phyloP scores from a whole-genome alignment of 192 early-diverging fungal genomes.

The Podila clonocystis region DNA sequence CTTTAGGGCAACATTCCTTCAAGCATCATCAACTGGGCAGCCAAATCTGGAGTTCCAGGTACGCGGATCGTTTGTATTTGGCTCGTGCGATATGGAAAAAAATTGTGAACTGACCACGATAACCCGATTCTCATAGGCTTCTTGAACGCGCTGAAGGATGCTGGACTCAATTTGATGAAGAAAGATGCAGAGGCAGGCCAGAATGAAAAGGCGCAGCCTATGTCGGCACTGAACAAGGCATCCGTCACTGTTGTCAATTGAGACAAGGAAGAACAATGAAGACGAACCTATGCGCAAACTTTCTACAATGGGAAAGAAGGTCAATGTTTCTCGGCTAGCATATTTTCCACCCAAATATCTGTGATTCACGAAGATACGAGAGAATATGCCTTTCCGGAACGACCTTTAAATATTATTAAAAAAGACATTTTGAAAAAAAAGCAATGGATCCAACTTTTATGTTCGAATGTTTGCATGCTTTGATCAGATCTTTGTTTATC shows the following conservation, averaged over 20 bases:
- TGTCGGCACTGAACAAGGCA: not conserved
- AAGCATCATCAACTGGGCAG: slow-evolving; percentile 53
- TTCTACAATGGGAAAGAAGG: too few relatives aligned
- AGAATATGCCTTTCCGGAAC: too few relatives aligned
- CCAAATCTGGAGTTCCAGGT: slow-evolving; percentile 52
- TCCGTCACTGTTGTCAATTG: not conserved
- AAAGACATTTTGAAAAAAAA: too few relatives aligned
- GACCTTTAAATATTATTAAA: too few relatives aligned
- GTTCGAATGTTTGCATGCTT: too few relatives aligned
- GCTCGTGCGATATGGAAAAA: not conserved
- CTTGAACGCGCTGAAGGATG: slow-evolving; percentile 4
- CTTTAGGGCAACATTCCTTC: slow-evolving; percentile 46
- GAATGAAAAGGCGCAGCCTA: slow-evolving; percentile 1
- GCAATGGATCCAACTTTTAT: too few relatives aligned
- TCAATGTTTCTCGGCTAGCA: too few relatives aligned
- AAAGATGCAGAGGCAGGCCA: not conserved
- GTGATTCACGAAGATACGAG: too few relatives aligned
- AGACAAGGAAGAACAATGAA: not conserved
- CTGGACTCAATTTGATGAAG: slow-evolving; percentile 13
- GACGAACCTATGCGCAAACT: not conserved
- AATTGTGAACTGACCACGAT: not conserved
- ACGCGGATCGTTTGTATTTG: not conserved
- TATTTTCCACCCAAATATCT: too few relatives aligned
- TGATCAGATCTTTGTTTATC: too few relatives aligned
- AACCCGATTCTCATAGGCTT: not conserved